phyloP scores from a whole-genome alignment of 2,329 filamentous ascomycete genomes.

The Penicillium sp. region DNA sequence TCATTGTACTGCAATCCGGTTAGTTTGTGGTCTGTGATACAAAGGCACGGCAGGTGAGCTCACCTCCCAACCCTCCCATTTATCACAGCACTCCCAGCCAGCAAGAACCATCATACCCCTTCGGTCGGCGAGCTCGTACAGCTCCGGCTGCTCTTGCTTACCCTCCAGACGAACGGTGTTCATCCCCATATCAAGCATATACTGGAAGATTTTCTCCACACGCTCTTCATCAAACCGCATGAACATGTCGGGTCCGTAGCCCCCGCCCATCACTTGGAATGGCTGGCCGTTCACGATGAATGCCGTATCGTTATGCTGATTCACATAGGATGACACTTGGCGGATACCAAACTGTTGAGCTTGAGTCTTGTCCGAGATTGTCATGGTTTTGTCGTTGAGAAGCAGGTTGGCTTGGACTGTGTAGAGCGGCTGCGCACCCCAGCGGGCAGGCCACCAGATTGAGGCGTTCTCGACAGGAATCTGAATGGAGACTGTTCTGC shows the following conservation, averaged over 20 bases:
- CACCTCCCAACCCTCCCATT: conserved; percentile 65
- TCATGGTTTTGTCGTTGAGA: conserved; percentile 15
- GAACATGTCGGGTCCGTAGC: conserved; percentile 66
- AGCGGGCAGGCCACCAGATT: conserved; percentile 66
- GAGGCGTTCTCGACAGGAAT: conserved; percentile 49
- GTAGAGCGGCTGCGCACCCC: conserved; percentile 62
- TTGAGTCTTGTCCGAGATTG: conserved; percentile 40
- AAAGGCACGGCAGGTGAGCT: background rate
- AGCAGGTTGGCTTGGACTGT: conserved; percentile 37
- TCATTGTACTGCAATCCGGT: conserved; percentile 54
- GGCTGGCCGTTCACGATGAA: conserved; percentile 61
- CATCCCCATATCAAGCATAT: conserved; percentile 63
- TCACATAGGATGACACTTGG: conserved; percentile 57
- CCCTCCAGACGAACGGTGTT: conserved; percentile 68
- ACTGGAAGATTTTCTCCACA: conserved; percentile 55
- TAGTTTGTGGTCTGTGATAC: background rate
- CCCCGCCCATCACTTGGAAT: conserved; percentile 65
- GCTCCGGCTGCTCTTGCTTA: conserved; percentile 64
- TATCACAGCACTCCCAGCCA: conserved; percentile 70
- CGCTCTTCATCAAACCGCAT: conserved; percentile 58
- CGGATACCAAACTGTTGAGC: conserved; percentile 57
- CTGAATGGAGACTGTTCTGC: conserved; percentile 46
- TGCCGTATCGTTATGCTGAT: conserved; percentile 57
- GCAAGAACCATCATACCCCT: conserved; percentile 65
- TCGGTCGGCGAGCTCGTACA: conserved; percentile 63